Evolutionary conservation across 192 early-diverging fungal species (phyloP).

Genomic region (Backusella australiensis): DNA sequence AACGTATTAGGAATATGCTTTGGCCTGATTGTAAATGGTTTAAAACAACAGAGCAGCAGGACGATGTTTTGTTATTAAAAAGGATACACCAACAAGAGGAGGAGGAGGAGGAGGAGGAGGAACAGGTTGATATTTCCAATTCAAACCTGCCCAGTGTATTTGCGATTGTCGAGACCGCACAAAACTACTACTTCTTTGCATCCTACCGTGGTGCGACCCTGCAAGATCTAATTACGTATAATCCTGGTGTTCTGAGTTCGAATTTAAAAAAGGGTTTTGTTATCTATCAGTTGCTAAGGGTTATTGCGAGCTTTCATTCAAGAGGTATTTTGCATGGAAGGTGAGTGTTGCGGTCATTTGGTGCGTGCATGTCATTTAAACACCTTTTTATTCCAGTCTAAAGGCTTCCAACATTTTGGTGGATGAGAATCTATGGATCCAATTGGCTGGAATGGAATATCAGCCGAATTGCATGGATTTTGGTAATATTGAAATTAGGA

Average conservation of each 20-base stretch:
- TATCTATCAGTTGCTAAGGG: conserved; percentile 55
- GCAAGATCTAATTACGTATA: conserved; percentile 57
- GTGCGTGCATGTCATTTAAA: not conserved
- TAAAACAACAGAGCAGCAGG: conserved; percentile 13
- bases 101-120: not conserved
- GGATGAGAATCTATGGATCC: conserved; percentile 61
- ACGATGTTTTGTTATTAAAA: not conserved
- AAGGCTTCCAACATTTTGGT: conserved; percentile 53
- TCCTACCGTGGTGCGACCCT: conserved; percentile 51
- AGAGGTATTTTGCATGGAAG: conserved; percentile 57
- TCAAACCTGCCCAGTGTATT: conserved; percentile 44
- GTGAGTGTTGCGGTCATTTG: not conserved
- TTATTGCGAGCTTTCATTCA: conserved; percentile 48
- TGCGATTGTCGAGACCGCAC: conserved; percentile 50
- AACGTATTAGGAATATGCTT: conserved; percentile 38
- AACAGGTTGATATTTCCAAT: conserved; percentile 6
- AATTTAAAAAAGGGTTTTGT: conserved; percentile 62
- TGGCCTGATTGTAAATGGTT: conserved; percentile 43
- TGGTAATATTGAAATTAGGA: not conserved
- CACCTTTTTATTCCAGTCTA: conserved; percentile 15
- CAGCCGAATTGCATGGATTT: conserved; percentile 13
- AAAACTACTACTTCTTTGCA: conserved; percentile 51
- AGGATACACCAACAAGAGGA: not conserved
- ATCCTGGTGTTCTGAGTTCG: conserved; percentile 53
- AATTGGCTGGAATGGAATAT: conserved; percentile 52